A percentile compares a stretch with the other conserved stretches of the same genome.
These are phyloP conservation scores for Pyrenophora tritici-repentis DNA, from an alignment of 2,329 filamentous ascomycete species.

Conservation along the genomic window DNA sequence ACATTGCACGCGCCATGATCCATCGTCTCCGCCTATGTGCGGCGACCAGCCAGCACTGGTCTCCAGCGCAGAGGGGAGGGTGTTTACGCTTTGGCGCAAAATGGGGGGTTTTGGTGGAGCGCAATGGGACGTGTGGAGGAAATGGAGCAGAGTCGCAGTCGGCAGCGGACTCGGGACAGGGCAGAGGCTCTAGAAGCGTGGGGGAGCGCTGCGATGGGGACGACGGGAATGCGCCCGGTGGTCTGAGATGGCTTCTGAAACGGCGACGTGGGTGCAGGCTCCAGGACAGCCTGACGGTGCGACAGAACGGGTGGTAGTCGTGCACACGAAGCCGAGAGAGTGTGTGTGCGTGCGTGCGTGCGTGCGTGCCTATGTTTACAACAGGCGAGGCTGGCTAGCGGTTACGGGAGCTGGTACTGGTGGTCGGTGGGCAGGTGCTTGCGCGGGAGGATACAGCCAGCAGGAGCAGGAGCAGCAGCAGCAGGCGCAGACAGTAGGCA, in stretches of 20 bases:
- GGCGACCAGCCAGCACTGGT: conserved; percentile 41
- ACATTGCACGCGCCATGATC: conserved; percentile 53
- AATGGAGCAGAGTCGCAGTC: conserved; percentile 10
- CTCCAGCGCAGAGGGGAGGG: conserved; percentile 39
- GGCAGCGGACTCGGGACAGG: conserved; percentile 15
- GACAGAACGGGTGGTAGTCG: background rate
- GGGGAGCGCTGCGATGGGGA: conserved; percentile 19
- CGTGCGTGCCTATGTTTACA: conserved; percentile 2
- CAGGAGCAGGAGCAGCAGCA: too few species aligned
- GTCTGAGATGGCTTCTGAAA: conserved; percentile 41
- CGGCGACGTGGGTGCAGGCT: conserved; percentile 29
- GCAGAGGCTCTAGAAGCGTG: conserved; percentile 23
- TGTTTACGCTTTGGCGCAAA: conserved; percentile 25
- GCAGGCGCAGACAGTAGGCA: background rate
- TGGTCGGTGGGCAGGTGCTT: background rate
- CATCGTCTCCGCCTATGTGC: conserved; percentile 45
- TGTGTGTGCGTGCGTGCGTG: background rate
- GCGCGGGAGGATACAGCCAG: conserved; percentile 15
- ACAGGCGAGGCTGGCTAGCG: conserved; percentile 14
- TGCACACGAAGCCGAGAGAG: conserved; percentile 5
- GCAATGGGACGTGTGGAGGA: conserved; percentile 12
- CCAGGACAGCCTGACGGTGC: conserved; percentile 18
- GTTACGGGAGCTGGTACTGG: background rate
- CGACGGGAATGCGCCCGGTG: conserved; percentile 27
- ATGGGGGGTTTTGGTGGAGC: conserved; percentile 14